Percentiles rank a stretch among this genome's conserved stretches.
These are phyloP conservation scores for Talaromyces sp. DNA, from an alignment of 2,329 filamentous ascomycete genomes.

Conservation along the genomic window DNA sequence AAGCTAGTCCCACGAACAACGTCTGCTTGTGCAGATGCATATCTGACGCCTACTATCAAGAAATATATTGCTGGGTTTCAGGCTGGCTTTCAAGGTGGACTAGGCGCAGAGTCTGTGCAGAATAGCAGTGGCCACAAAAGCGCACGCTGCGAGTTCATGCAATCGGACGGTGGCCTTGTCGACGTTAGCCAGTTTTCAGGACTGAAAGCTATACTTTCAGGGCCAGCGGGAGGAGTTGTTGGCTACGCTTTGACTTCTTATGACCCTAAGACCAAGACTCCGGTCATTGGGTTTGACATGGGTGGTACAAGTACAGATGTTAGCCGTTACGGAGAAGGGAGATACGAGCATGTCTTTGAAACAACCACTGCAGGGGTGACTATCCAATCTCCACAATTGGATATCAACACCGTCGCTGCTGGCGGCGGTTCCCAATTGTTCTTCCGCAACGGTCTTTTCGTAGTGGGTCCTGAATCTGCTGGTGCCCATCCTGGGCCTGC, in stretches of 20 bases:
- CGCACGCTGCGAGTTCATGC: conserved; percentile 90
- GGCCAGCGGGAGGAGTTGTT: conserved; percentile 88
- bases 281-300: conserved; percentile 93
- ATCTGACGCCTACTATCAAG: conserved; percentile 73
- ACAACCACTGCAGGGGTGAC: conserved; percentile 86
- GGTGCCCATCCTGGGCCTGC: conserved; percentile 88
- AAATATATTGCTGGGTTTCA: conserved; percentile 77
- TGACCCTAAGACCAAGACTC: conserved; percentile 71
- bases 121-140: conserved; percentile 62
- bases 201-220: conserved; percentile 78
- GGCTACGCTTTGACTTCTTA: conserved; percentile 88
- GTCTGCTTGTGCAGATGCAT: conserved; percentile 75
- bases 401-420: conserved; percentile 88
- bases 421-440: conserved; percentile 69
- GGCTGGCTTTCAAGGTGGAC: conserved; percentile 72
- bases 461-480: conserved; percentile 87
- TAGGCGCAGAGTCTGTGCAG: conserved; percentile 73
- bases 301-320: conserved; percentile 88
- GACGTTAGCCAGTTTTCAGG: conserved; percentile 65
- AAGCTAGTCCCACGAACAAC: conserved; percentile 73
- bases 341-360: conserved; percentile 89
- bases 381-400: conserved; percentile 81
- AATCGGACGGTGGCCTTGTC: conserved; percentile 70
- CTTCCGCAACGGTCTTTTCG: conserved; percentile 76
- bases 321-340: conserved; percentile 74